phyloP scores from a whole-genome alignment of 352 stramenopile species.

The Pythium brachiatum region DNA sequence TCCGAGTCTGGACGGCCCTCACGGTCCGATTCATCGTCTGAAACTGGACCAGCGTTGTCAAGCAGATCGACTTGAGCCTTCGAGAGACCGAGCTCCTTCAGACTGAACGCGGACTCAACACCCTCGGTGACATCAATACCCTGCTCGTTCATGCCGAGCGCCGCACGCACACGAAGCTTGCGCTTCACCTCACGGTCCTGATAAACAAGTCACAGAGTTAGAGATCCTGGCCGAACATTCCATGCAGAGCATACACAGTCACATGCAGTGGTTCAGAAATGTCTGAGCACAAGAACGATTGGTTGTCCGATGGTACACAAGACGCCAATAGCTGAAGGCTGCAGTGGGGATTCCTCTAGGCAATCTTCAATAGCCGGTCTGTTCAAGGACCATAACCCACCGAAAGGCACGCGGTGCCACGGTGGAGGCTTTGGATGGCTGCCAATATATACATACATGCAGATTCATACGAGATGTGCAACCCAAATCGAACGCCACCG shows the following conservation, averaged over 20 bases:
- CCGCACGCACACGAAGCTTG: constrained; percentile 78
- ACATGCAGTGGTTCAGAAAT: constrained; percentile 28
- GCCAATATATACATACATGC: constrained; percentile 33
- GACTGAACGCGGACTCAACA: constrained; percentile 74
- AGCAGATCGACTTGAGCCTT: constrained; percentile 78
- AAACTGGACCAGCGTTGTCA: constrained; percentile 60
- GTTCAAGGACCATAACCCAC: constrained; percentile 88
- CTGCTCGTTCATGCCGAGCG: constrained; percentile 80
- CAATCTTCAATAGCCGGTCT: constrained; percentile 90
- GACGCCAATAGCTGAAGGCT: constrained; percentile 90
- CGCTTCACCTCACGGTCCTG: constrained; percentile 86
- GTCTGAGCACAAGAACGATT: constrained; percentile 92
- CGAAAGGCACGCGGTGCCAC: constrained; percentile 20
- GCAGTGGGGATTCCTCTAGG: constrained; percentile 66
- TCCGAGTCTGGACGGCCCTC: constrained; percentile 24
- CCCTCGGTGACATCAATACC: constrained; percentile 77
- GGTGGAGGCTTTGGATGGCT: constrained; percentile 85
- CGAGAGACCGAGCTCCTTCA: constrained; percentile 72
- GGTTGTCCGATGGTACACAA: constrained; percentile 60
- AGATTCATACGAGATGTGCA: constrained; percentile 36
- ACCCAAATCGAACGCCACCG: constrained; percentile 74
- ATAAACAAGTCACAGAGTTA: constrained; percentile 2
- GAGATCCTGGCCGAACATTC: constrained; percentile 21
- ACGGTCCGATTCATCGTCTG: constrained; percentile 33
- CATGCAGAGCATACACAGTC: constrained; percentile 4